Evolutionary conservation across 768 basidiomycete species (phyloP).

Genomic region (Leccinum variicolor): DNA sequence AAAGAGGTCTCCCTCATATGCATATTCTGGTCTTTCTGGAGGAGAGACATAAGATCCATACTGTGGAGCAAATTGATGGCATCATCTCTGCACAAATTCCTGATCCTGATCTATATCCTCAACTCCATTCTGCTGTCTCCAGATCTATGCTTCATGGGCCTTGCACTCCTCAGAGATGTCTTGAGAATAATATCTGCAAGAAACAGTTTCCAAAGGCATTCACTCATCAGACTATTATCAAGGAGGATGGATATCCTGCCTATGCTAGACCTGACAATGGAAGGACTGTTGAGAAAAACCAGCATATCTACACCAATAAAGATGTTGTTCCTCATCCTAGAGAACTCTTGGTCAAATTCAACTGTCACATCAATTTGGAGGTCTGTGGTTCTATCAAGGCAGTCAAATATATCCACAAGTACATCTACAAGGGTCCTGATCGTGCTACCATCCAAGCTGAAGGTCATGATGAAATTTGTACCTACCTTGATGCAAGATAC

Average conservation of each 20-base stretch:
- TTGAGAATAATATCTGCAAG: background rate
- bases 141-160: background rate
- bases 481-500: no score
- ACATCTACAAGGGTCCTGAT: no score
- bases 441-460: no score
- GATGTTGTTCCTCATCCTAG: no score
- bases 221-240: background rate
- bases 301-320: background rate
- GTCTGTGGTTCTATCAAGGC: no score
- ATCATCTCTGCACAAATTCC: constrained; percentile 1
- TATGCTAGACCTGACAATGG: background rate
- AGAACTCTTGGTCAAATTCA: no score
- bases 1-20: background rate
- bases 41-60: background rate
- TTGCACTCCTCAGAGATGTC: background rate
- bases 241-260: background rate
- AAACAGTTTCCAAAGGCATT: background rate
- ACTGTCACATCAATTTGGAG: no score
- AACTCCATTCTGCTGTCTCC: constrained; percentile 21
- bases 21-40: background rate
- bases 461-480: no score
- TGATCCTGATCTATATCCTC: background rate
- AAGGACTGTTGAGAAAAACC: background rate
- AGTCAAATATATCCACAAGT: no score
- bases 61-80: constrained; percentile 1